A percentile compares a stretch with the other conserved stretches of the same genome.
Conservation (phyloP, 1,139 yeast species). For the Debaryomycetaceae sp. region DNA sequence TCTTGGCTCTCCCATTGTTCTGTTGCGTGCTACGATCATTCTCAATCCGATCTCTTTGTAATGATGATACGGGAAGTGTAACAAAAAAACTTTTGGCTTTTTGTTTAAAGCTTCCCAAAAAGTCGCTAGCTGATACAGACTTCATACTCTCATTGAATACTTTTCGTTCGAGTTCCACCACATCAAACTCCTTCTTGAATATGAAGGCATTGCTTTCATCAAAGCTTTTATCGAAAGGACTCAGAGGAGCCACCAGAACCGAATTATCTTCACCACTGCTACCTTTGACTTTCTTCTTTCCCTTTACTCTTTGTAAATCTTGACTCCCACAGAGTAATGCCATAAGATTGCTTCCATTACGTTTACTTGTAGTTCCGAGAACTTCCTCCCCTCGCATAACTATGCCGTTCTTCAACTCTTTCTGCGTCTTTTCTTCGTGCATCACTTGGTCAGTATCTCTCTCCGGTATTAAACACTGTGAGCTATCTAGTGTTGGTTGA, state of each 20-base stretch:
- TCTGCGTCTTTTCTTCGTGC: too few species aligned
- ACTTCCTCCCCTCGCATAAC: neutral
- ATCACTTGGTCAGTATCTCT: neutral
- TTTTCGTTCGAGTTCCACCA: conserved; percentile 28
- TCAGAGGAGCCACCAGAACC: neutral
- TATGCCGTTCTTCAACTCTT: neutral
- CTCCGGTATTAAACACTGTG: neutral
- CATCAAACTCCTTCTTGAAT: conserved; percentile 15
- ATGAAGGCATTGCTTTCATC: conserved; percentile 13
- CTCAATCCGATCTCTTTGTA: neutral
- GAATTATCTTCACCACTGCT: neutral
- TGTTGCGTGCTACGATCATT: neutral
- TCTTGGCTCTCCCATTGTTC: neutral
- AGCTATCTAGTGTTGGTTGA: neutral
- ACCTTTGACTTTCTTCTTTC: neutral
- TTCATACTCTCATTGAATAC: conserved; percentile 21
- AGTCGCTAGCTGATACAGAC: conserved; percentile 29
- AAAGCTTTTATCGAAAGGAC: conserved; percentile 6
- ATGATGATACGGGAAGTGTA: neutral
- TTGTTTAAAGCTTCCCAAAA: conserved; percentile 12
- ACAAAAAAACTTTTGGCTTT: neutral
- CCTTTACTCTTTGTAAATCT: conserved; percentile 1
- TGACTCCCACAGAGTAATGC: conserved; percentile 11
- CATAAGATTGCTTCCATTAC: conserved; percentile 4
- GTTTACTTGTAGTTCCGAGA: neutral